phyloP scores from a whole-genome alignment of 805 yeast genomes.

The Cyberlindnera subsufficiens region DNA sequence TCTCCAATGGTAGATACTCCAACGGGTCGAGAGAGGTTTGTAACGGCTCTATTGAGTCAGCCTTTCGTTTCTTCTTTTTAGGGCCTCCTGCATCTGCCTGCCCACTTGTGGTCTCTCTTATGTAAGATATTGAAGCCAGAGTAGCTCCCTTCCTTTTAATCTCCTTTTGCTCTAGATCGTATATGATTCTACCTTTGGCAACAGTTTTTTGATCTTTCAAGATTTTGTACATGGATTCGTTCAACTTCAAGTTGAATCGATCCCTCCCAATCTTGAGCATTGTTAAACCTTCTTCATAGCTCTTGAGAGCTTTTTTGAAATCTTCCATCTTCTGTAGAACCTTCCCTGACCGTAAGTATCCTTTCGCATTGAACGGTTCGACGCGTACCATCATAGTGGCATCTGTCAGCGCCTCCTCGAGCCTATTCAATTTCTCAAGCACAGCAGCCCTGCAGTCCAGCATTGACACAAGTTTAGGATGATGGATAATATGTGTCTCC shows the following conservation, averaged over 20 bases:
- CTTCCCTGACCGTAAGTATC: conserved; percentile 18
- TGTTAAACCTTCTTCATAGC: conserved; percentile 7
- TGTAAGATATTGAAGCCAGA: too few relatives aligned
- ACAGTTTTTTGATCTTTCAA: conserved; percentile 6
- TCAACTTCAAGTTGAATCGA: conserved; percentile 10
- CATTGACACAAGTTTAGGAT: conserved; percentile 19
- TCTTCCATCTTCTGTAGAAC: conserved; percentile 5
- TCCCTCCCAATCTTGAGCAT: conserved; percentile 10
- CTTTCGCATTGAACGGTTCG: conserved; percentile 22
- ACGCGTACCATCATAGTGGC: conserved; percentile 11
- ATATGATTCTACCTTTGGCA: background rate
- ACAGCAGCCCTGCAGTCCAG: conserved; percentile 22
- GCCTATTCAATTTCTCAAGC: conserved; percentile 11
- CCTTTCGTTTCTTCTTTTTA: background rate
- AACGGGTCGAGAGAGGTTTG: conserved; percentile 5
- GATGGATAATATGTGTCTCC: conserved; percentile 6
- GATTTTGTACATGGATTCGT: conserved; percentile 7
- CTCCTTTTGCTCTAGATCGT: background rate
- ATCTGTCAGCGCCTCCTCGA: conserved; percentile 14
- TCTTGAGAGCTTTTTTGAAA: conserved; percentile 5
- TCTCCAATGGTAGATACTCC: conserved; percentile 7
- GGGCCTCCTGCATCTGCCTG: background rate
- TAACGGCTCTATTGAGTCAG: too few relatives aligned
- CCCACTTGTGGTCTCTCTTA: background rate
- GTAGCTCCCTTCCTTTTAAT: background rate